Base-by-base conservation (phyloP, 495 filamentous ascomycete genomes). In the Penicillium chermesinum region DNA sequence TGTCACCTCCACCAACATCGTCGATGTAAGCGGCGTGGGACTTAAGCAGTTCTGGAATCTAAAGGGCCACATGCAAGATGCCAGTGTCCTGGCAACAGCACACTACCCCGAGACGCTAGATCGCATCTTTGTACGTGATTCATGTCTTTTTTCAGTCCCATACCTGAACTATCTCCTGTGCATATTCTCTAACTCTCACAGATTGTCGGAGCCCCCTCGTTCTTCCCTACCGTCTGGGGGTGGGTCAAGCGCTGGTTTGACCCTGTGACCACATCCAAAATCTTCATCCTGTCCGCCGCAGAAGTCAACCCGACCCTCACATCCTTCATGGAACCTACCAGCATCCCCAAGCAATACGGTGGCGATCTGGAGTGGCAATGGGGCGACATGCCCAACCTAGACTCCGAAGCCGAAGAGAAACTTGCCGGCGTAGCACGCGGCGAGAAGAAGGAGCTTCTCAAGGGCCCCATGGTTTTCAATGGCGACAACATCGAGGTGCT, bases 171-270 rank as follows among this genome's bases (percentile, higher is more conserved):
- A n/a, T n/a, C n/a, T n/a, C n/a, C n/a, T n/a, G n/a, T n/a, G n/a
- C 7, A 12, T 20, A 4, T 20, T 15, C 34, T 7, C n/a, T 22
- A 37, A 50, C 21, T 41, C 56, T 55, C 53, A 22, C 58, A 87
- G 78, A 87, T 96, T 59, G 86, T 96, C 50, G 88, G 89, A 38
- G 90, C 90, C 1, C 90, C 90, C 3, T 74, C 80, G 36, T 96
- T 94, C 76, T 96, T 96, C 71, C 87, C 87, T 21, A 94, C 89
- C 9, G 87, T 96, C 42, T 95, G 90, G 90, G 79, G 86, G 52
- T 95, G 90, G 90, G 85, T 94, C 67, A 94, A 95, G 73, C 82
- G 84, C 59, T 96, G 90, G 90, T 95, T 95, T 62, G 90, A 96
- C 68, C 90, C 90, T 19, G 85, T 86, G 48, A 96, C 90, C 38